Conservation (phyloP, 495 filamentous ascomycete species). For the Hypomontagnella monticulosa region DNA sequence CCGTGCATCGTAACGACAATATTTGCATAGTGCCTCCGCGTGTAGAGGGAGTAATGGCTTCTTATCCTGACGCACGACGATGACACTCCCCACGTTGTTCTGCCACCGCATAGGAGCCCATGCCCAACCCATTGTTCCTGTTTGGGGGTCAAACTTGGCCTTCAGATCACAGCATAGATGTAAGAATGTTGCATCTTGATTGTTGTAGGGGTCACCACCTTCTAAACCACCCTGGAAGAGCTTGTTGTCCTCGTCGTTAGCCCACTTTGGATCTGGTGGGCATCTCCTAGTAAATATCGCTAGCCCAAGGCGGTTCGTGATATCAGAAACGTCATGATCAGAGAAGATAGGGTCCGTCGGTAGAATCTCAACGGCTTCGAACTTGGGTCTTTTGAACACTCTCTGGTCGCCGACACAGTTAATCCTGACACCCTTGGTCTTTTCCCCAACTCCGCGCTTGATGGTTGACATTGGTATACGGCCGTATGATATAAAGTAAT, state of each 20-base stretch:
- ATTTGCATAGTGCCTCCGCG: constrained; percentile 27
- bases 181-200: constrained; percentile 32
- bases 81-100: constrained; percentile 19
- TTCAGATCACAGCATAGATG: constrained; percentile 30
- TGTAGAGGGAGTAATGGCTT: constrained; percentile 29
- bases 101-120: constrained; percentile 24
- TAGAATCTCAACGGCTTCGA: constrained; percentile 43
- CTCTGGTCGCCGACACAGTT: constrained; percentile 47
- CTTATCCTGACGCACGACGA: constrained; percentile 34
- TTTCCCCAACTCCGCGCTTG: not conserved
- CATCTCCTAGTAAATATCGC: constrained; percentile 18
- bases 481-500: constrained; percentile 41
- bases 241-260: constrained; percentile 10
- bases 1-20: constrained; percentile 13
- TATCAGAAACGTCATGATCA: constrained; percentile 19
- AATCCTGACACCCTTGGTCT: constrained; percentile 45
- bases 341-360: constrained; percentile 21
- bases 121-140: constrained; percentile 4
- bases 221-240: not conserved
- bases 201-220: constrained; percentile 5
- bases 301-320: constrained; percentile 26
- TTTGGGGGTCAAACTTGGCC: not conserved
- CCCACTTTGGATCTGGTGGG: constrained; percentile 12
- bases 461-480: not conserved
- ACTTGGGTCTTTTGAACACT: constrained; percentile 33